These are phyloP conservation scores for Globisporangium paddicum DNA, from an alignment of 352 stramenopile genomes.

Conservation along the genomic window DNA sequence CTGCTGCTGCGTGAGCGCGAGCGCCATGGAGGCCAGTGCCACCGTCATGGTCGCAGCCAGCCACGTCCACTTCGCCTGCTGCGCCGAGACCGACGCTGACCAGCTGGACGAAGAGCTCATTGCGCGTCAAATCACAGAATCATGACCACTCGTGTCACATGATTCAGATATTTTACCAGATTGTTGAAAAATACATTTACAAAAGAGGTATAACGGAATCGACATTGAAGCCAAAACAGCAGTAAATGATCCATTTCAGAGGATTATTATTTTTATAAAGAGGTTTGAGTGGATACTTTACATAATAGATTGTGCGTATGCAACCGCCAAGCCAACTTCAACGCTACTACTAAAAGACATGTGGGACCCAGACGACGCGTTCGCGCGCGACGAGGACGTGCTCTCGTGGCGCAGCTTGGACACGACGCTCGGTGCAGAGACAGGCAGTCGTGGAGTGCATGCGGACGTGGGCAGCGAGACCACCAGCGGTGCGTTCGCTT, in stretches of 20 bases:
- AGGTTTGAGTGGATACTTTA: no score
- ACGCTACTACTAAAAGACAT: no score
- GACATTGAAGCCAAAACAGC: no score
- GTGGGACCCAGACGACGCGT: slow-evolving; percentile 10
- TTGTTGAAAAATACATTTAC: no score
- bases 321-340: slow-evolving; percentile 1
- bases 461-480: slow-evolving; percentile 12
- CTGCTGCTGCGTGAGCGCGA: slow-evolving; percentile 23
- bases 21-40: slow-evolving; percentile 25
- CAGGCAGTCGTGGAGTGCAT: neutral
- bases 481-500: slow-evolving; percentile 8
- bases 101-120: slow-evolving; percentile 7
- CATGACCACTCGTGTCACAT: no score
- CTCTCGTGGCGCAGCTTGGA: slow-evolving; percentile 39
- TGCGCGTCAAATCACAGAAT: slow-evolving; percentile 5
- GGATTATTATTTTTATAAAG: no score
- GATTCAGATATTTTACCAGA: no score
- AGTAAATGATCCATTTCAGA: no score
- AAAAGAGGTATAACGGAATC: no score
- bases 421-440: slow-evolving; percentile 14
- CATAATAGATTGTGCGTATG: no score
- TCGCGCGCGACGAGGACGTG: slow-evolving; percentile 25
- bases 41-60: slow-evolving; percentile 23
- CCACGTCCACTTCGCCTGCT: slow-evolving; percentile 21
- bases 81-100: slow-evolving; percentile 1